Conservation (phyloP, 1,284 basidiomycete species). For the Marasmius tenuissimus region DNA sequence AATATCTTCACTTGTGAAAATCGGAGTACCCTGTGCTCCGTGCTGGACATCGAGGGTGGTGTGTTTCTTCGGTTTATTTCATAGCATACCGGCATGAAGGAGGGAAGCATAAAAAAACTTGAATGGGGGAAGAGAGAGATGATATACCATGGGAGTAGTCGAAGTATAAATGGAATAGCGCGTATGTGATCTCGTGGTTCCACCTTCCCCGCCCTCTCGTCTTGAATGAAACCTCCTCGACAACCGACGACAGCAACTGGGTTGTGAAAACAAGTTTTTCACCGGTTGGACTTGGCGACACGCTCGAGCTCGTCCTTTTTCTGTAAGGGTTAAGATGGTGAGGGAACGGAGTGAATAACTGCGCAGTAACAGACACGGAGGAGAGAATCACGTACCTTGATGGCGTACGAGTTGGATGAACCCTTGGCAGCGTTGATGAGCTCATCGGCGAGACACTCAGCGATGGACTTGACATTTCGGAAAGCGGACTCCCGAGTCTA, state of each 20-base stretch:
- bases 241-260: background rate
- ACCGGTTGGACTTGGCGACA: constrained; percentile 99
- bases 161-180: background rate
- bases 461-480: constrained; percentile 99
- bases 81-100: constrained; percentile 5
- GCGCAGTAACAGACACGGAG: constrained; percentile 6
- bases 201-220: background rate
- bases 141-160: background rate
- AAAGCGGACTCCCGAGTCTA: constrained; percentile 99
- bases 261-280: constrained; percentile 26
- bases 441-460: constrained; percentile 98
- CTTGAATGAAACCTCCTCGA: background rate
- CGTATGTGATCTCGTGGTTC: background rate
- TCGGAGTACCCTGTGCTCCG: background rate
- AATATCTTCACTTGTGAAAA: too few relatives aligned
- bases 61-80: constrained; percentile 1
- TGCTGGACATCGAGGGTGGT: background rate
- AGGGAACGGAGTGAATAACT: constrained; percentile 6
- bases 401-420: constrained; percentile 99
- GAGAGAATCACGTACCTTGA: constrained; percentile 67
- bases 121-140: background rate
- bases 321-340: constrained; percentile 32
- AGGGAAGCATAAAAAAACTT: background rate
- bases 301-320: constrained; percentile 98
- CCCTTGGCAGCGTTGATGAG: constrained; percentile 99